Evolutionary conservation across 2,329 filamentous ascomycete species (phyloP).

Genomic region (Diaporthe humulicola): DNA sequence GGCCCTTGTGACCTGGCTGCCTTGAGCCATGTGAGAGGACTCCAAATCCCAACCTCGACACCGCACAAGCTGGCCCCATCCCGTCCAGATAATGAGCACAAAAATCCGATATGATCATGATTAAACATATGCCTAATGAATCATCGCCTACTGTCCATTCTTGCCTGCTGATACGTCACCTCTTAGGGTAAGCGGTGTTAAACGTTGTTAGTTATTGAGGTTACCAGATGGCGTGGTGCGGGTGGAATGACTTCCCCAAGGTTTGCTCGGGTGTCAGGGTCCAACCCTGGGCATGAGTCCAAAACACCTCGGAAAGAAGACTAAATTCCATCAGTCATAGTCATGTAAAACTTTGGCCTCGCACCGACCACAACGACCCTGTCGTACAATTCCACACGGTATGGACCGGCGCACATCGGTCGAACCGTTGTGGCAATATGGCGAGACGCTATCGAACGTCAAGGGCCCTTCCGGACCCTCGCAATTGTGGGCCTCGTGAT

Average conservation of each 20-base stretch:
- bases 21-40: conserved; percentile 29
- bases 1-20: conserved; percentile 22
- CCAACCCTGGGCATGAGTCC: neutral
- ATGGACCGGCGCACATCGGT: conserved; percentile 4
- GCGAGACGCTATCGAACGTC: conserved; percentile 25
- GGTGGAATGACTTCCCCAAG: neutral
- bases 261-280: neutral
- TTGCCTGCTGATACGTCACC: neutral
- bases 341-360: neutral
- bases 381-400: neutral
- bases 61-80: neutral
- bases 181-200: neutral
- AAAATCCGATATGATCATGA: neutral
- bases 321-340: conserved; percentile 10
- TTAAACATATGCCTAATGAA: no score
- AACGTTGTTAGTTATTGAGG: neutral
- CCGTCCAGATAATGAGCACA: neutral
- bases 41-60: neutral
- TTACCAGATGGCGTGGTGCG: neutral
- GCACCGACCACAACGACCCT: neutral
- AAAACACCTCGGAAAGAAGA: neutral
- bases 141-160: neutral
- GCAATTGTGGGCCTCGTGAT: conserved; percentile 22
- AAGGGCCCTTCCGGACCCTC: conserved; percentile 3
- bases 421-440: conserved; percentile 27